Evolutionary conservation across 1,139 yeast species (phyloP), one percentile per base, ranked within the genome.

Genomic region (Zygotorulaspora mrakii): DNA sequence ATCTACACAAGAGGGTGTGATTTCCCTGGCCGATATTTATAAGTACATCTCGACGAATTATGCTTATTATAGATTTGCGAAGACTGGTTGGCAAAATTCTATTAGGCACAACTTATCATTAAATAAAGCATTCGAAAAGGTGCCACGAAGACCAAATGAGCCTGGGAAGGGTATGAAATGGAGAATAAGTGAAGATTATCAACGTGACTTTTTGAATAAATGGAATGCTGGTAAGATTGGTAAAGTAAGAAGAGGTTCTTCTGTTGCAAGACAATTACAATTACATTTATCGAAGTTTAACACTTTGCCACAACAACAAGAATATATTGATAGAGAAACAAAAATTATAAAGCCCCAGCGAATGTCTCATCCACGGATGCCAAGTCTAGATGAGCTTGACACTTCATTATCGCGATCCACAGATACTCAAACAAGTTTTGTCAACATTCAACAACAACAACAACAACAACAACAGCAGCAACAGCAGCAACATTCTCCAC

Each of bases 121-220:
- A 40, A 85, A 84, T 62, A 85, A 85, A 61, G 91, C 94, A 7
- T 85, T 85, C 60, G 97, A 89, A 59, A 91, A 91, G 66, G 96
- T 89, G 17, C 96, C 98, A 17, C 74, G 98, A 57, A 78, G 86
- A 61, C 91, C 95, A 13, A 84, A 87, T 62, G 97, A 91, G 65
- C 96, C 98, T 0, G 98, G 99, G 21, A 91, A 91, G 64, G 98
- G 98, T 48, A 91, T 91, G 95, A 91, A 91, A 66, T 91, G 99
- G 99, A 94, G 88, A 66, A 89, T 91, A 44, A 79, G 88, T 50
- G 94, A 85, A 31, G 71, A 81, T 34, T 88, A 84, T 60, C 82
- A 84, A 55, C 81, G 79, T 38, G 98, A 94, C 50, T 89, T 88
- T 54, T 68, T 88, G 59, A 77, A 73, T 51, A 85, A 87, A 65